Base-by-base conservation (phyloP, 2,329 filamentous ascomycete genomes). In the Ceratocystis papillata region DNA sequence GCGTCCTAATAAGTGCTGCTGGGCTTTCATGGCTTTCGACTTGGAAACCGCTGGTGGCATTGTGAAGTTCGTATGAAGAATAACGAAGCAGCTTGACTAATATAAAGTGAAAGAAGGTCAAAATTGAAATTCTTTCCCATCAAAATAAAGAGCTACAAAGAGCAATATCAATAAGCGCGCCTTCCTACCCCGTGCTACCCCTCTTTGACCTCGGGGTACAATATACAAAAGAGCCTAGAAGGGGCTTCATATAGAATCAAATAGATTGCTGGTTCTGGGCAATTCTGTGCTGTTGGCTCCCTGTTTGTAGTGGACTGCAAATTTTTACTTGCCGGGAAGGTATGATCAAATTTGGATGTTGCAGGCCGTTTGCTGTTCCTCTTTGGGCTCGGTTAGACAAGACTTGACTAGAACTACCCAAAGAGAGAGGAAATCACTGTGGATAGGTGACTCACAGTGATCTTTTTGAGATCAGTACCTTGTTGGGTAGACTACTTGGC, bases 311-410 rank as follows among this genome's bases (percentile, higher is more conserved):
- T 20, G 55, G 55, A 6, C 55, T 59, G 55, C 55, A 59, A 59
- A 59, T 59, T 30, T 59, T 59, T 5, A 20, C 55, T 37, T 25
- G n/a, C n/a, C 12, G 15, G 55, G 55, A 59, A 59, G 55, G 55
- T 59, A 37, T 28, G 28, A 20, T 59, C 8, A 25, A 37, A 59
- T 20, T 10, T 33, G 28, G 25, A 20, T 37, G 15, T 33, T 33
- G 55, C 25, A 33, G 55, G 8, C 15, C 28, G 55, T 37, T 59
- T 59, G 55, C 55, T 59, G 55, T 37, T 59, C 55, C 55, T 59
- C 4, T 5, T 59, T 8, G 7, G 48, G 28, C 15, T 8, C 28
- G 33, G 17, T 37, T 25, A 17, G 28, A 25, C 22, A 53, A 22
- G 8, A 25, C 48, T 53, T 15, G 25, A 28, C 20, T 28, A 28